Conservation (phyloP, 2,329 filamentous ascomycete genomes). For the Diaporthe aspalathi region DNA sequence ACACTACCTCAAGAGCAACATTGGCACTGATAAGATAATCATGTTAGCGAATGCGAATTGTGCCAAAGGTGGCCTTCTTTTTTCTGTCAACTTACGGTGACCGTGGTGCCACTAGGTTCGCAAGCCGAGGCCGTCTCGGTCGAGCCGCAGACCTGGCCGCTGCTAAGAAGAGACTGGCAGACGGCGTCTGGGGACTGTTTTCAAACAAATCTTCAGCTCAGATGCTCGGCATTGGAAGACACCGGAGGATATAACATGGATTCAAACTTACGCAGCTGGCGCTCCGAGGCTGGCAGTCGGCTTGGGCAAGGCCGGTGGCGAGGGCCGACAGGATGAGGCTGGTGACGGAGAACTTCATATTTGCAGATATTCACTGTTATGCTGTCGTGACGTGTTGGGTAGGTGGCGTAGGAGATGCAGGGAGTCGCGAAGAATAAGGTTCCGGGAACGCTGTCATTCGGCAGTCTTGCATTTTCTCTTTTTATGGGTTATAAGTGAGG, state of each 20-base stretch:
- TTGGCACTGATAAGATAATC: not conserved
- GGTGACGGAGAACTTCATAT: conserved; percentile 14
- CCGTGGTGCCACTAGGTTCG: not conserved
- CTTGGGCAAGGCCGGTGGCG: not conserved
- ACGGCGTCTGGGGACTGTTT: not conserved
- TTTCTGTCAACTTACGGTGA: not conserved
- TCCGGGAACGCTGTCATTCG: not conserved
- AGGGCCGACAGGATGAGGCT: not conserved
- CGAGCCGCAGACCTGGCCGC: conserved; percentile 3
- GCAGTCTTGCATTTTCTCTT: not conserved
- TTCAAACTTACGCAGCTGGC: not conserved
- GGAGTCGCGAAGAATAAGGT: not conserved
- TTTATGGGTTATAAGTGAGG: conserved; percentile 5
- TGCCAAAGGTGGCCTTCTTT: not conserved
- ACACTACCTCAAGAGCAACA: not conserved
- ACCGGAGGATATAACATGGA: no score
- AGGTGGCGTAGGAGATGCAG: not conserved
- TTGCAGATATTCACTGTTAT: not conserved
- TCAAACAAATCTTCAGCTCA: not conserved
- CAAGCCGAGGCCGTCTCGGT: not conserved
- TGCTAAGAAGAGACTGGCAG: not conserved
- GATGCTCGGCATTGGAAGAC: not conserved
- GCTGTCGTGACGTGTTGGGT: not conserved
- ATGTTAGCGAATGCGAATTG: not conserved
- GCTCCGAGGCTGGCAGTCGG: not conserved